Base-by-base conservation (phyloP, 2,329 filamentous ascomycete species). In the Cladosporium sp. region DNA sequence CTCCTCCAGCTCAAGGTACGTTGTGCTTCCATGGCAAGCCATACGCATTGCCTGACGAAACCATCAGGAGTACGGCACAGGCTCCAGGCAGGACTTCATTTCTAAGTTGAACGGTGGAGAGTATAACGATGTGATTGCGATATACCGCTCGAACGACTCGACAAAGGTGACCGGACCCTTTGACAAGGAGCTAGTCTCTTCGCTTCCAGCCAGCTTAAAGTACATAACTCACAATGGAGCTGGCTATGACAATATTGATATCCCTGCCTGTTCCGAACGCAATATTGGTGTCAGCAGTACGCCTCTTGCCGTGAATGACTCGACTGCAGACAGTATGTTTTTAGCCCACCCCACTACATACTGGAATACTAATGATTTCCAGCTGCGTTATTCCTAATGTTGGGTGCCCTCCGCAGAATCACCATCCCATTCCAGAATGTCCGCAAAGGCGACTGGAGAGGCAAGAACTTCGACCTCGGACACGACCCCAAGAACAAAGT, bases 91-190 rank as follows among this genome's bases (percentile, higher is more conserved):
- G 42, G 78, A 83, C 25, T 85, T 85, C 67, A 70, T 85, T 25
- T 72, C 75, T 49, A 80, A 80, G 56, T 80, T 80, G 69, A 78
- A 78, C 60, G 72, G 74, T n/a, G 82, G 81, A 37, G 71, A 78
- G 44, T 84, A 80, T 60, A 75, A 84, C 54, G 78, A 79, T 62
- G 77, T 84, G 1, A 75, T 80, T 28, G 82, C 73, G 1, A 77
- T 85, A 49, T 85, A 83, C 68, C 79, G 83, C 56, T 84, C 81
- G 48, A 85, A 85, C 65, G 73, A 76, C 36, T 84, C 80, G 7
- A 82, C 78, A 25, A 64, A 61, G 15, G 68, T 76, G 32, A 78
- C 77, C 2, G 77, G 77, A 20, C 75, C 75, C 44, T 79, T 78
- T 64, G 69, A 79, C 64, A 67, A 70, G 20, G 77, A 78, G 59